Evolutionary conservation across 305 asterid species (phyloP), one percentile per base, ranked within the genome.

Genomic region (Rubia peregrina): DNA sequence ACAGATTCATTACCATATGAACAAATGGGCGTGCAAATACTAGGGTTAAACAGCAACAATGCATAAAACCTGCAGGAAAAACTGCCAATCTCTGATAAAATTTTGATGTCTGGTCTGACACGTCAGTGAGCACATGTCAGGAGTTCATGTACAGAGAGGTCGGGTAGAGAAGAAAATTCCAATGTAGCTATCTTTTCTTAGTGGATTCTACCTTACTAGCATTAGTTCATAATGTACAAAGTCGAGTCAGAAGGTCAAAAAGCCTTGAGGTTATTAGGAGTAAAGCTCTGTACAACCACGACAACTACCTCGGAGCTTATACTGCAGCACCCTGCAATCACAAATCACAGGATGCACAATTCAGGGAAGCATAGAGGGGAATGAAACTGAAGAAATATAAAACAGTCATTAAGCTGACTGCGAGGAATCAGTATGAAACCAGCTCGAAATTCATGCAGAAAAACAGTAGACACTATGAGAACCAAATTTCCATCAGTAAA

Each of bases 281-380:
- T 49, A 61, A 64, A 64, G 38, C 53, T 38, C 43, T 49, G 70
- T 63, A 72, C 75, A 72, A 38, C 75, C 51, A 49, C 44, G 61
- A 48, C n/a, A 62, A 36, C 53, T 53, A 6, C 55, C 70, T 33
- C 33, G 10, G 38, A 36, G n/a, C 26, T 62, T 21, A 61, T 8
- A 62, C 51, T 4, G 43, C 70, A 63, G 65, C 75, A 64, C 72
- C 77, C 80, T 77, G 71, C 77, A 77, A 6, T 13, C 22, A 30
- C 24, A 61, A 56, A 60, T 7, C 40, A n/a, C 26, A 19, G 30
- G 9, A 56, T 3, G 40, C 9, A 44, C 0, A 38, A 43, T 22
- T 9, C 53, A 42, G 51, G 5, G 11, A 57, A 30, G 26, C 42
- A 42, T 38, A 53, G 9, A 33, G 0, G 7, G 24, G 7, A 9